Conservation (phyloP, 306 rosid genomes). For the Glycyrrhiza uralensis region DNA sequence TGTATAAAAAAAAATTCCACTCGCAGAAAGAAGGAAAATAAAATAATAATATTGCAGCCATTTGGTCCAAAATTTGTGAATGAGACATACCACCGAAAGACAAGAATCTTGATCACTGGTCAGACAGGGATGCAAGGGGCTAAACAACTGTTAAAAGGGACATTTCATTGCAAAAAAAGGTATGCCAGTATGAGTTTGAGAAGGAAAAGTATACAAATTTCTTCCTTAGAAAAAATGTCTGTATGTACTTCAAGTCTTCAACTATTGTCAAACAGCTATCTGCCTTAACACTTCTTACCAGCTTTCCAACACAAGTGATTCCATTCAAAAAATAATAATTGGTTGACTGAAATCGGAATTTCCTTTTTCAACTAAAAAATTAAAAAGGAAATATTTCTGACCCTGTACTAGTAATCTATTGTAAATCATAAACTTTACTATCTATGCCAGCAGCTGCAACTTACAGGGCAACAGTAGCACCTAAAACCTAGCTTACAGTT, state of each 20-base stretch:
- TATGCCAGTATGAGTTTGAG: not conserved
- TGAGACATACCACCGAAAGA: slow-evolving; percentile 24
- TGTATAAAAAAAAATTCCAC: slow-evolving; percentile 10
- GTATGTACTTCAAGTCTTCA: too few species aligned
- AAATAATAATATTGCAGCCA: not conserved
- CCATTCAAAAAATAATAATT: slow-evolving; percentile 7
- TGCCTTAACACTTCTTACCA: not conserved
- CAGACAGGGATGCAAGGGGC: not conserved
- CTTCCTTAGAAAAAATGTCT: not conserved
- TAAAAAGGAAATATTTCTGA: slow-evolving; percentile 11
- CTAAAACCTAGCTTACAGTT: slow-evolving; percentile 37
- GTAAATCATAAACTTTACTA: not conserved
- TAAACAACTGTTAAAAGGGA: not conserved
- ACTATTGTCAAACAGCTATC: not conserved
- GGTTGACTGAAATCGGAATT: slow-evolving; percentile 3
- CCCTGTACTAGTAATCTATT: not conserved
- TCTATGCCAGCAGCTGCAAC: slow-evolving; percentile 23
- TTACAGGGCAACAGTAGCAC: slow-evolving; percentile 34
- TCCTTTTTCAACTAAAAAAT: slow-evolving; percentile 29
- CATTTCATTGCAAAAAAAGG: not conserved
- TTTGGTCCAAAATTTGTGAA: slow-evolving; percentile 21
- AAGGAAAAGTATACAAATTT: not conserved
- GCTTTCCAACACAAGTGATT: not conserved
- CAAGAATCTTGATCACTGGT: slow-evolving; percentile 8
- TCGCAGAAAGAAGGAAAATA: not conserved